Evolutionary conservation across 2,329 filamentous ascomycete species (phyloP).

Genomic region (Aspergillus uvarum): DNA sequence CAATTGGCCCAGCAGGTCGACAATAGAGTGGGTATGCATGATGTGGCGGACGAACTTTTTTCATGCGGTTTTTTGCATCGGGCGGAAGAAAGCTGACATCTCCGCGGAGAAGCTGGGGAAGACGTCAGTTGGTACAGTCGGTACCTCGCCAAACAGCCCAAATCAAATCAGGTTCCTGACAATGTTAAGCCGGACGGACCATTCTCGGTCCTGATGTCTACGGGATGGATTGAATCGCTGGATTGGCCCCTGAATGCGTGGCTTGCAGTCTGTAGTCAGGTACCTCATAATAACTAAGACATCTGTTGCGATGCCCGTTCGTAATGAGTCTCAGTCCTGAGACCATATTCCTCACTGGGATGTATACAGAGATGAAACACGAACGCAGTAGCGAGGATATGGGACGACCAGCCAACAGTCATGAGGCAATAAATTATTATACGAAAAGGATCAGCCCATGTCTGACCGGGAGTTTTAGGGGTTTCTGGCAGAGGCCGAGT

Average conservation of each 20-base stretch:
- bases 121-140: neutral
- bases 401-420: neutral
- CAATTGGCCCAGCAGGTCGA: neutral
- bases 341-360: neutral
- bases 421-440: neutral
- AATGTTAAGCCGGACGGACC: conserved; percentile 1
- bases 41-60: conserved; percentile 7
- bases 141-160: neutral
- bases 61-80: neutral
- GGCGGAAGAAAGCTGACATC: neutral
- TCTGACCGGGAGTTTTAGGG: conserved; percentile 3
- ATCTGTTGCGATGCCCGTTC: neutral
- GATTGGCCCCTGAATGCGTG: neutral
- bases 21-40: neutral
- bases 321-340: neutral
- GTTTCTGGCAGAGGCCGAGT: neutral
- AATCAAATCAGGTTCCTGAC: neutral
- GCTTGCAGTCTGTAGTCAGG: neutral
- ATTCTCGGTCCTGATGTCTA: neutral
- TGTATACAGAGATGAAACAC: neutral
- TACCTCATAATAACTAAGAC: neutral
- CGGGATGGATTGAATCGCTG: neutral
- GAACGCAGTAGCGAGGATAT: neutral
- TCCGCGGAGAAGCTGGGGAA: conserved; percentile 9
- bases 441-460: conserved; percentile 1